Percentiles rank a stretch among this genome's conserved stretches.
These are phyloP conservation scores for Russula emetica DNA, from an alignment of 768 basidiomycete genomes.

Conservation along the genomic window DNA sequence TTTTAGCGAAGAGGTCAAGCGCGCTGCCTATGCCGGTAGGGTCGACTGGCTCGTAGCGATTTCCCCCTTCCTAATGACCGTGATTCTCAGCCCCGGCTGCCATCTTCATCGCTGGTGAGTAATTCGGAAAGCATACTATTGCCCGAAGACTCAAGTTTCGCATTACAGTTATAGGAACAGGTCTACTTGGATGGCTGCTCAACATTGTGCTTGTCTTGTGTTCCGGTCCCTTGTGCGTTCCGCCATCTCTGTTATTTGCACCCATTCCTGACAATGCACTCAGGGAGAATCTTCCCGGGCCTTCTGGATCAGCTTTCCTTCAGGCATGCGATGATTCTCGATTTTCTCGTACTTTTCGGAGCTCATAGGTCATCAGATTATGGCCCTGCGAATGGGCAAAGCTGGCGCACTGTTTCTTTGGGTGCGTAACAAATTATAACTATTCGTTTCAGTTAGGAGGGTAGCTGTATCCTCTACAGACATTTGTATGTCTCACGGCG, in stretches of 20 bases:
- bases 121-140: constrained; percentile 4
- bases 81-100: constrained; percentile 22
- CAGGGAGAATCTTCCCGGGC: constrained; percentile 62
- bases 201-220: constrained; percentile 87
- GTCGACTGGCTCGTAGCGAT: background rate
- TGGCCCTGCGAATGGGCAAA: constrained; percentile 70
- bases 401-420: constrained; percentile 73
- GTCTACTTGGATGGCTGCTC: constrained; percentile 76
- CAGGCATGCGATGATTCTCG: constrained; percentile 39
- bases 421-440: constrained; percentile 42
- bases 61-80: background rate
- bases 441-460: background rate
- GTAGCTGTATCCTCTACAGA: constrained; percentile 35
- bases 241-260: background rate
- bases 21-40: constrained; percentile 71
- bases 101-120: constrained; percentile 17
- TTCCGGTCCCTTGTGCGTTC: constrained; percentile 66
- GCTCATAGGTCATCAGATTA: constrained; percentile 46
- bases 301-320: constrained; percentile 69
- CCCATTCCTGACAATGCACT: constrained; percentile 3
- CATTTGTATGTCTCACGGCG: constrained; percentile 77
- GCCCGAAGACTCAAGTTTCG: constrained; percentile 55
- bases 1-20: constrained; percentile 68
- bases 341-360: background rate
- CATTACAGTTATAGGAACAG: constrained; percentile 69